Evolutionary conservation across 2,329 filamentous ascomycete species (phyloP).

Genomic region (Bipolaris gigantea): DNA sequence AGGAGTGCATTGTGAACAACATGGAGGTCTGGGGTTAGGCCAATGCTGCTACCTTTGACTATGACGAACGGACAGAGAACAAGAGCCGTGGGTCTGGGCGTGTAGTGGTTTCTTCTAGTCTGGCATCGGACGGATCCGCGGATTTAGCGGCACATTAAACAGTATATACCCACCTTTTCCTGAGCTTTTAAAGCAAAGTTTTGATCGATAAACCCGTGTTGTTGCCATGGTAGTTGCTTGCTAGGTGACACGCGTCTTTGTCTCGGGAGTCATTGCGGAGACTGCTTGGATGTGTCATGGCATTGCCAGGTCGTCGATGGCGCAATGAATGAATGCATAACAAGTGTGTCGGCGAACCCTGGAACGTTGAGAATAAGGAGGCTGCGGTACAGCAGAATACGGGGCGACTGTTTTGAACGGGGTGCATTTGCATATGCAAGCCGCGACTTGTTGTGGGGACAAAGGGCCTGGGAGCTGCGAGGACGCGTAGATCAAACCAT

Average conservation of each 20-base stretch:
- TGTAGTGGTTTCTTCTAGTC: not conserved
- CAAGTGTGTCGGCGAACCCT: not conserved
- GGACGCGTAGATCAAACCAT: conserved; percentile 7
- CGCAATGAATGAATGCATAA: not conserved
- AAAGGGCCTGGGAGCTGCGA: conserved; percentile 5
- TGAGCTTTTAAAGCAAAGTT: conserved; percentile 3
- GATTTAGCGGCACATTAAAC: conserved; percentile 11
- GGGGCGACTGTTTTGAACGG: not conserved
- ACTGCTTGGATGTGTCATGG: not conserved
- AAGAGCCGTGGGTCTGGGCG: not conserved
- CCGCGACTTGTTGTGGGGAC: conserved; percentile 8
- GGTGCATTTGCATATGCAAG: conserved; percentile 8
- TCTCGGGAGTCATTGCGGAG: not conserved
- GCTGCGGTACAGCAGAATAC: not conserved
- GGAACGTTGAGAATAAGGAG: not conserved
- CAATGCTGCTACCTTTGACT: not conserved
- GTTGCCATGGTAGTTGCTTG: not conserved
- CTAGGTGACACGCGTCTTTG: conserved; percentile 1
- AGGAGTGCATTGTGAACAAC: conserved; percentile 64
- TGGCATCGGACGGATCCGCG: conserved; percentile 6
- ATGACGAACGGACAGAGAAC: not conserved
- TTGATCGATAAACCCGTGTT: not conserved
- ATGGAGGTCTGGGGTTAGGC: conserved; percentile 53
- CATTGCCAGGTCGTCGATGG: conserved; percentile 3
- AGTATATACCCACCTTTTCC: conserved; percentile 15